Percentiles rank a stretch among this genome's conserved stretches.
Evolutionary conservation across 2,329 filamentous ascomycete genomes (phyloP).

Genomic region (Epichloe festucae): DNA sequence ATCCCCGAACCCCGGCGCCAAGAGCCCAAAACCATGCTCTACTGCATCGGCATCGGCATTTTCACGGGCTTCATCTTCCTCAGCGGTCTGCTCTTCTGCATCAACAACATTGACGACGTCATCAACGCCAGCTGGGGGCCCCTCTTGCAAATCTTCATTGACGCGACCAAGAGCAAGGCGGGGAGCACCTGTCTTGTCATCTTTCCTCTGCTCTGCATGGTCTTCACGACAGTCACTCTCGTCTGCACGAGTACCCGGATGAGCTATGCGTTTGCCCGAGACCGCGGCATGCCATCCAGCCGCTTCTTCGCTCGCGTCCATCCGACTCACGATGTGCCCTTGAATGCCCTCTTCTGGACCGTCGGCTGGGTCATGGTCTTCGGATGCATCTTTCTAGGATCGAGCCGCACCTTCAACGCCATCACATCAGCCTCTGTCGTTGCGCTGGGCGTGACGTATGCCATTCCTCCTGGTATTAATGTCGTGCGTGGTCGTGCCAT

Average conservation of each 20-base stretch:
- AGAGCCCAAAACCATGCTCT: conserved; percentile 55
- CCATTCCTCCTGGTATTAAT: conserved; percentile 60
- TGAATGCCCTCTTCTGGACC: conserved; percentile 54
- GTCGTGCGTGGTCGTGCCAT: conserved; percentile 51
- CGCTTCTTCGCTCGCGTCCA: conserved; percentile 49
- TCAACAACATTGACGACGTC: conserved; percentile 43
- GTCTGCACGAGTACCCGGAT: conserved; percentile 55
- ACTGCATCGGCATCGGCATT: conserved; percentile 50
- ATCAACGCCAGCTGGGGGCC: conserved; percentile 42
- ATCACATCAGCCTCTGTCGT: conserved; percentile 63
- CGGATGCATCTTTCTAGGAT: conserved; percentile 58
- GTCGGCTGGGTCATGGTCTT: conserved; percentile 51
- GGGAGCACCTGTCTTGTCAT: conserved; percentile 53
- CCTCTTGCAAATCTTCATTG: conserved; percentile 49
- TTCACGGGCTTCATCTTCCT: conserved; percentile 52
- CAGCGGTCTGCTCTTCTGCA: conserved; percentile 49
- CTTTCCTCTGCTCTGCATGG: conserved; percentile 51
- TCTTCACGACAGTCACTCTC: conserved; percentile 50
- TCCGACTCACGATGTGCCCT: conserved; percentile 45
- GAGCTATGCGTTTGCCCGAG: conserved; percentile 52
- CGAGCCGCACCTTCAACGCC: conserved; percentile 54
- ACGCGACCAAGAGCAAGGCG: conserved; percentile 48
- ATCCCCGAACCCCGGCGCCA: conserved; percentile 44
- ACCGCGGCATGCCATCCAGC: conserved; percentile 55
- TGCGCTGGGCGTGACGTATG: conserved; percentile 60